Conservation (phyloP, 2,329 filamentous ascomycete species). For the Ophioceras dolichostomum region DNA sequence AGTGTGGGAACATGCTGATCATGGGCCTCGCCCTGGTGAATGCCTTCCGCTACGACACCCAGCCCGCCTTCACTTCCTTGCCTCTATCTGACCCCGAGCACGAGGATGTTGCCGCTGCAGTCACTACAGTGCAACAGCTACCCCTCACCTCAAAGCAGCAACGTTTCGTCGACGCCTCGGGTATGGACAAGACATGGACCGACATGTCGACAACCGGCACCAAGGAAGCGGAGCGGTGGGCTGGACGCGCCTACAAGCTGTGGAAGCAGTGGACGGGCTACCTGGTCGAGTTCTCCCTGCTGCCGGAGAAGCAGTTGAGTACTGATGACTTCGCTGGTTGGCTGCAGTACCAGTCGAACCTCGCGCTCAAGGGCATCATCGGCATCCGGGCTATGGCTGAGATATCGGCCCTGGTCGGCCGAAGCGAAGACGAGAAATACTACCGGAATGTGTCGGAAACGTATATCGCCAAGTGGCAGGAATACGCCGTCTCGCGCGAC, state of each 20-base stretch:
- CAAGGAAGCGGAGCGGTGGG: constrained; percentile 24
- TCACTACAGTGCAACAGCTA: no score
- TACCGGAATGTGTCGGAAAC: constrained; percentile 51
- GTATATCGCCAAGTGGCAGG: constrained; percentile 61
- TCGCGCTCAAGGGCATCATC: constrained; percentile 66
- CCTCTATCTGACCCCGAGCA: no score
- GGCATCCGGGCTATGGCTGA: constrained; percentile 70
- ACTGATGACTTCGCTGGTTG: constrained; percentile 72
- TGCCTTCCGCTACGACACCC: constrained; percentile 49
- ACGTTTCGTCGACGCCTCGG: constrained; percentile 9
- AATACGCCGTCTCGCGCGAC: constrained; percentile 54
- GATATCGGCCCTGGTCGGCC: constrained; percentile 46
- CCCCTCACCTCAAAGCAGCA: constrained; percentile 5
- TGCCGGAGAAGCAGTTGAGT: constrained; percentile 62
- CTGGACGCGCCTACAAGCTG: constrained; percentile 46
- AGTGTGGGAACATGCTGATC: constrained; percentile 64
- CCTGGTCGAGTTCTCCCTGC: constrained; percentile 55
- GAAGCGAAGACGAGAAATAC: constrained; percentile 43
- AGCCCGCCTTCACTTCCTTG: constrained; percentile 31
- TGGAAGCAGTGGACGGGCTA: constrained; percentile 70
- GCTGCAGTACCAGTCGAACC: constrained; percentile 61
- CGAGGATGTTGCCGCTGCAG: no score
- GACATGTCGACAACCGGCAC: constrained; percentile 31
- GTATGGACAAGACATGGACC: constrained; percentile 35
- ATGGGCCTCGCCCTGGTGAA: constrained; percentile 56